phyloP scores from a whole-genome alignment of 768 basidiomycete genomes.

The Leccinum imitatum region DNA sequence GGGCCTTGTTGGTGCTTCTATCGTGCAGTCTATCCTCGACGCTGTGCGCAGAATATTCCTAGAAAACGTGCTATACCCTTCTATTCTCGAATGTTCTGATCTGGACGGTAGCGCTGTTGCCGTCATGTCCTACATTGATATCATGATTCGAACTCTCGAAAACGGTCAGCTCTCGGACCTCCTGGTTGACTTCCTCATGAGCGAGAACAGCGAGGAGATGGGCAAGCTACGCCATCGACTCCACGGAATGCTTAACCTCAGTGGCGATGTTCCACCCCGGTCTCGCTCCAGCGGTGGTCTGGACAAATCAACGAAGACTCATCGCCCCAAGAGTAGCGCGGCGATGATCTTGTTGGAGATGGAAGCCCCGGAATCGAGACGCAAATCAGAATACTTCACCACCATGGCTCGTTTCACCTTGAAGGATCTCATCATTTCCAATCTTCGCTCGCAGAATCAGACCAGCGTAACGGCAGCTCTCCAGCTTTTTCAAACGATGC shows the following conservation, averaged over 20 bases:
- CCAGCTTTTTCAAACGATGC: conserved; percentile 75
- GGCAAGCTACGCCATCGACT: conserved; percentile 45
- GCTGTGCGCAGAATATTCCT: conserved; percentile 85
- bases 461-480: conserved; percentile 73
- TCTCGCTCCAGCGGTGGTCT: conserved; percentile 27
- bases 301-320: conserved; percentile 47
- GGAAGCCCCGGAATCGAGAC: conserved; percentile 71
- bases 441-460: conserved; percentile 66
- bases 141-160: conserved; percentile 75
- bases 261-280: conserved; percentile 34
- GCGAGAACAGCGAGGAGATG: conserved; percentile 77
- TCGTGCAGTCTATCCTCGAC: conserved; percentile 80
- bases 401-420: conserved; percentile 88
- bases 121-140: conserved; percentile 92
- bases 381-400: conserved; percentile 79
- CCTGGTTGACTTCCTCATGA: conserved; percentile 77
- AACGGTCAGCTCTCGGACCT: conserved; percentile 67
- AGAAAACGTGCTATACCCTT: conserved; percentile 90
- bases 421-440: conserved; percentile 83
- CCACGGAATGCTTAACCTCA: conserved; percentile 43
- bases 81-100: conserved; percentile 90
- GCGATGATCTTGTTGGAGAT: conserved; percentile 90
- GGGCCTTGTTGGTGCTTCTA: conserved; percentile 70
- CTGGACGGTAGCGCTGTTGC: conserved; percentile 94
- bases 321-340: conserved; percentile 79